phyloP scores from a whole-genome alignment of 2,329 filamentous ascomycete genomes.

The Aspergillus persii region DNA sequence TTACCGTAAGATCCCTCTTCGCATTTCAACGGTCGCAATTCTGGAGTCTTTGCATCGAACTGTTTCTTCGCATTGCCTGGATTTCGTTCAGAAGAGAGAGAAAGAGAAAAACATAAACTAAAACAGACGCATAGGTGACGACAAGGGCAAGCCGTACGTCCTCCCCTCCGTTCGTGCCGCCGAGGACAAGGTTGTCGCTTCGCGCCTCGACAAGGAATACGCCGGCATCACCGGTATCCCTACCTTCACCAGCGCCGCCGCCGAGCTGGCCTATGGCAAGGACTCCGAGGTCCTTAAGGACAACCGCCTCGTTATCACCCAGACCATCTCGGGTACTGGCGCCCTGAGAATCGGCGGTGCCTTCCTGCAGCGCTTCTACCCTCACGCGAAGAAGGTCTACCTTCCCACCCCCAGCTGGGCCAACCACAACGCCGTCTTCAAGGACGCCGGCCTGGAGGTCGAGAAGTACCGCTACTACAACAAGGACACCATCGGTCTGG shows the following conservation, averaged over 20 bases:
- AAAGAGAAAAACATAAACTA: neutral
- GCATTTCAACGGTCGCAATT: neutral
- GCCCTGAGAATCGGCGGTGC: slow-evolving; percentile 91
- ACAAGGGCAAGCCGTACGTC: slow-evolving; percentile 96
- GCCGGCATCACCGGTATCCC: slow-evolving; percentile 95
- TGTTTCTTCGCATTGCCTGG: neutral
- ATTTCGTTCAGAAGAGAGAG: neutral
- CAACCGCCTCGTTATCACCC: slow-evolving; percentile 82
- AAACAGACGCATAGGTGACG: slow-evolving; percentile 58
- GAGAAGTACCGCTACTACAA: slow-evolving; percentile 99
- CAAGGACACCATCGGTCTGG: slow-evolving; percentile 95
- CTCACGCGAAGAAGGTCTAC: slow-evolving; percentile 90
- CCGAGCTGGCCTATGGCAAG: slow-evolving; percentile 82
- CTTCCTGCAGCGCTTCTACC: slow-evolving; percentile 90
- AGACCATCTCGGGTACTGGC: slow-evolving; percentile 97
- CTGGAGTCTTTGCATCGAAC: neutral
- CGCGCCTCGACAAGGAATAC: slow-evolving; percentile 91
- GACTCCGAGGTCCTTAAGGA: slow-evolving; percentile 73
- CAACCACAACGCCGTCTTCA: slow-evolving; percentile 96
- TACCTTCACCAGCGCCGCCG: slow-evolving; percentile 88
- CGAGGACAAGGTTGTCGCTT: slow-evolving; percentile 78
- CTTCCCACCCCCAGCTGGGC: slow-evolving; percentile 96
- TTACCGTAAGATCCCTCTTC: slow-evolving; percentile 63
- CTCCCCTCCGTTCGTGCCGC: slow-evolving; percentile 88
- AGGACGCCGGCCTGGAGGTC: slow-evolving; percentile 84